Evolutionary conservation across 306 rosid genomes (phyloP).

Genomic region (Neltuma alba): DNA sequence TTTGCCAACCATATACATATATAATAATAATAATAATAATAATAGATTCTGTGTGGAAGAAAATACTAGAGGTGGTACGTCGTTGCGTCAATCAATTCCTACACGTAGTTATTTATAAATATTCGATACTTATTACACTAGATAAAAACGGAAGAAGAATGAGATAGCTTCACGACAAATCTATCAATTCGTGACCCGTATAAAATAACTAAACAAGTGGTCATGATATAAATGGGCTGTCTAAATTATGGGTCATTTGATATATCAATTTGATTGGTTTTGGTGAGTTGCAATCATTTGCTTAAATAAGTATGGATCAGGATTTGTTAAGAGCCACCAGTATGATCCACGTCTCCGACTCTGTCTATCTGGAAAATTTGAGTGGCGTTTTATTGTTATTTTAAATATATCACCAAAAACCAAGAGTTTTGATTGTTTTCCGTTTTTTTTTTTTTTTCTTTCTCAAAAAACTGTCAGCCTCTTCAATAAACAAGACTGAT

Average conservation of each 20-base stretch:
- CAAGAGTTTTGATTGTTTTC: no score
- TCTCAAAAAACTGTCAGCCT: neutral
- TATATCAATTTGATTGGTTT: constrained; percentile 8
- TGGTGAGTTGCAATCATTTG: neutral
- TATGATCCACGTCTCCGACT: neutral
- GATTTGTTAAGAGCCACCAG: neutral
- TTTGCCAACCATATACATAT: no score
- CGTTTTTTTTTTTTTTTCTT: no score
- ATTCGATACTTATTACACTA: neutral
- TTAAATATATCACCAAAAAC: neutral
- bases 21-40: no score
- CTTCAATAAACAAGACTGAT: neutral
- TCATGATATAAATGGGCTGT: neutral
- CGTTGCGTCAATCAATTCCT: neutral
- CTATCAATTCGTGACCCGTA: neutral
- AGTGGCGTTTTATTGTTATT: neutral
- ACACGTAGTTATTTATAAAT: neutral
- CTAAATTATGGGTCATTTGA: neutral
- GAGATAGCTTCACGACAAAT: neutral
- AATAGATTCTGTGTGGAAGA: no score
- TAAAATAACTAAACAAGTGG: neutral
- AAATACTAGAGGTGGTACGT: neutral
- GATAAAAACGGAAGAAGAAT: neutral
- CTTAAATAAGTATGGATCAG: neutral
- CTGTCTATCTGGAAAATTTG: neutral